A percentile compares a stretch with the other conserved stretches of the same genome.
Conservation (phyloP, 257 asterid genomes). For the Fraxinus americana region DNA sequence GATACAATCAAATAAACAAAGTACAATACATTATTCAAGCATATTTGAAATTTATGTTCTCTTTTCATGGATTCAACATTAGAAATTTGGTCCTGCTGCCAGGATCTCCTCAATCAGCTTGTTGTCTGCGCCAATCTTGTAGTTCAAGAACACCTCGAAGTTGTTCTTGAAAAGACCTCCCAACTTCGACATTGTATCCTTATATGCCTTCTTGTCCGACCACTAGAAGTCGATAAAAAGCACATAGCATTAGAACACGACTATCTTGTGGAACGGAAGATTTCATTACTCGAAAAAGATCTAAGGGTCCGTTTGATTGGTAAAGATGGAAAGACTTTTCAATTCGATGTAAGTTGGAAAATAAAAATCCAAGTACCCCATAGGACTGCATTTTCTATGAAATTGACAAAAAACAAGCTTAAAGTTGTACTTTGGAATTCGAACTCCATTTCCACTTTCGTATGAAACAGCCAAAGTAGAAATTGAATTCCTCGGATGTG, state of each 20-base stretch:
- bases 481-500: too few relatives aligned
- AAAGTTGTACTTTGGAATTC: too few relatives aligned
- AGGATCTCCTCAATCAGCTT: slow-evolving; percentile 68
- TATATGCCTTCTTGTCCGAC: slow-evolving; percentile 69
- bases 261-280: not conserved
- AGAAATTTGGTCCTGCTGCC: slow-evolving; percentile 82
- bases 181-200: slow-evolving; percentile 64
- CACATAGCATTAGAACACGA: not conserved
- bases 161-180: slow-evolving; percentile 86
- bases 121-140: slow-evolving; percentile 72
- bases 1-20: too few relatives aligned
- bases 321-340: too few relatives aligned
- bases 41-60: too few relatives aligned
- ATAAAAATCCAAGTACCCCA: too few relatives aligned
- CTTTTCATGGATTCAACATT: slow-evolving; percentile 20
- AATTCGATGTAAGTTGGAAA: too few relatives aligned
- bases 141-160: slow-evolving; percentile 62
- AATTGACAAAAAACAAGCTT: too few relatives aligned
- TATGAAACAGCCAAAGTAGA: too few relatives aligned
- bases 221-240: slow-evolving; percentile 46
- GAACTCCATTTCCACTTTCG: too few relatives aligned
- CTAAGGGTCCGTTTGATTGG: not conserved
- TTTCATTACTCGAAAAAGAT: not conserved
- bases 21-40: too few relatives aligned
- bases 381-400: too few relatives aligned